Percentiles rank a stretch among this genome's conserved stretches.
phyloP scores from a whole-genome alignment of 2,329 filamentous ascomycete genomes.

The Arthrocladium fulminans region DNA sequence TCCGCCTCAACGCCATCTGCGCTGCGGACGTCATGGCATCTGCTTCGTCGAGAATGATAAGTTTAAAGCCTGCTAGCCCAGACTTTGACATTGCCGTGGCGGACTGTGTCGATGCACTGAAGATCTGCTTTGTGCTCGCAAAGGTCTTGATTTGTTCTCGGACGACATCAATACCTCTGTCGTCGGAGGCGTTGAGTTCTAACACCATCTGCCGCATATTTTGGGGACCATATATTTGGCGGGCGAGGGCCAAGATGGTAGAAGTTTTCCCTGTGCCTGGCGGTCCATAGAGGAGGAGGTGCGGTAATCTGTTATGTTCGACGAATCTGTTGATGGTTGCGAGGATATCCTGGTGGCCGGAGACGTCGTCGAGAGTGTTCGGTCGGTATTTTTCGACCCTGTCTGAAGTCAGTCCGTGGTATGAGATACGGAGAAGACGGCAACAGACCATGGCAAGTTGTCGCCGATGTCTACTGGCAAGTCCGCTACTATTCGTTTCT shows the following conservation, averaged over 20 bases:
- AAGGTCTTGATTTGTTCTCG: constrained; percentile 99
- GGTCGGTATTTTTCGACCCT: constrained; percentile 98
- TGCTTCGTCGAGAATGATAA: constrained; percentile 97
- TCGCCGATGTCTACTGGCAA: constrained; percentile 90
- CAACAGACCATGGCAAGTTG: constrained; percentile 71
- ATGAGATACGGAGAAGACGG: constrained; percentile 15
- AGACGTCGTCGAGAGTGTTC: constrained; percentile 79
- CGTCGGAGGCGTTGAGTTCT: constrained; percentile 93
- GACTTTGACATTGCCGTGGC: constrained; percentile 35
- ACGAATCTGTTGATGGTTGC: constrained; percentile 97
- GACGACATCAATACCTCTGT: constrained; percentile 95
- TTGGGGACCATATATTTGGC: constrained; percentile 80
- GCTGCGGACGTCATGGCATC: constrained; percentile 99
- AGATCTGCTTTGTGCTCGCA: constrained; percentile 84
- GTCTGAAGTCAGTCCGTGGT: neutral
- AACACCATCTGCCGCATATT: constrained; percentile 98
- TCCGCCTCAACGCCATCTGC: constrained; percentile 90
- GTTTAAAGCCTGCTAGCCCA: constrained; percentile 69
- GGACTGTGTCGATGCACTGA: constrained; percentile 51
- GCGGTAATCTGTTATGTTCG: constrained; percentile 84
- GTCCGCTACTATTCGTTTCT: constrained; percentile 86
- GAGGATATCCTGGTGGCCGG: constrained; percentile 93
- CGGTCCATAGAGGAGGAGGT: constrained; percentile 92
- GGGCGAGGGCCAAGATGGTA: constrained; percentile 84
- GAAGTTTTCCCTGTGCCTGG: constrained; percentile 97